Base-by-base conservation (phyloP, 768 basidiomycete species). In the Mycena chlorophos region DNA sequence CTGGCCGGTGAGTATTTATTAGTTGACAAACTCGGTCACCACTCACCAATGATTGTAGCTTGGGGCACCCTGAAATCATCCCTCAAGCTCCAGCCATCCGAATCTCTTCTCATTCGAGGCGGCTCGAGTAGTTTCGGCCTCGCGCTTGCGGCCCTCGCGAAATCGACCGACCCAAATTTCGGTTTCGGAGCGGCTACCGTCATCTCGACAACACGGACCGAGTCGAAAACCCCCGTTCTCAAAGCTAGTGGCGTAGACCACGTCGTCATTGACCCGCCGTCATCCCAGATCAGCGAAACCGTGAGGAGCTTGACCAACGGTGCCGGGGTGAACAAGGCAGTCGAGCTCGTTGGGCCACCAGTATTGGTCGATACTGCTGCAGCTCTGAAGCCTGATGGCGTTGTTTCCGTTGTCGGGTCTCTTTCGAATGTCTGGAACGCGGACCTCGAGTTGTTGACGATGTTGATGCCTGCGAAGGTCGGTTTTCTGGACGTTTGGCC, bases 91-190 rank as follows among this genome's bases (percentile, higher is more conserved):
- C 34, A 56, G 23, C 45, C 62, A 0, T 46, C 39, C n/a, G 66
- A 67, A 26, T 62, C 48, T 19, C 62, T 67, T 25, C 56, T 63
- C 22, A 65, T 67, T 19, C 65, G 58, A 6, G 66, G 66, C 6
- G 64, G 66, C 12, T 54, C 64, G 13, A 67, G 64, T 37, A 65
- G 66, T 27, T 58, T 64, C 34, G 66, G 66, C 12, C 64, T 67
- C 5, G 66, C 66, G 8, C 49, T 50, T 26, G 60, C 64, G 16
- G 34, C 58, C 23, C 60, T 67, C 2, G 66, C 66, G 1, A 63
- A 61, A 52, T 66, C 64, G 4, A 57, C 59, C 34, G 46, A 62
- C 16, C 34, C 34, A 10, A 10, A 37, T n/a, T 37, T 37, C n/a
- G 34, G 34, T n/a, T 67, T 67, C 58, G 58, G 61, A 20, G 56